These are phyloP conservation scores for Grammothele lineata DNA, from an alignment of 768 basidiomycete species.

Conservation along the genomic window DNA sequence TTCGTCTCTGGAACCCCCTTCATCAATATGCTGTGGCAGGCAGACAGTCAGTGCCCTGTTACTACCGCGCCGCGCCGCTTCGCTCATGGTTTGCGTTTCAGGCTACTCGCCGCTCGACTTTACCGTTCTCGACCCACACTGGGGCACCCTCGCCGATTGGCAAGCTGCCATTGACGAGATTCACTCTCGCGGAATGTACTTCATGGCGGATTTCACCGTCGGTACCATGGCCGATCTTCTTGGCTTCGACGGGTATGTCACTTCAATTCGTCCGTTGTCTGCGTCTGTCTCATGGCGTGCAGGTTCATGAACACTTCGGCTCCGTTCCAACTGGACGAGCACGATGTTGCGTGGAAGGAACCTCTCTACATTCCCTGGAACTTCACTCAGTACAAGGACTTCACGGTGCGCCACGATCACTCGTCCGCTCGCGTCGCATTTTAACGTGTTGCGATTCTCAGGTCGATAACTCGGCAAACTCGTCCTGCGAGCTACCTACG, in stretches of 20 bases:
- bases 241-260: conserved; percentile 75
- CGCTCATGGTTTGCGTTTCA: conserved; percentile 24
- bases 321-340: conserved; percentile 74
- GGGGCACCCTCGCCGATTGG: conserved; percentile 85
- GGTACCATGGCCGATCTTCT: conserved; percentile 89
- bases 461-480: conserved; percentile 68
- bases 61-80: background rate
- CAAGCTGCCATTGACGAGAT: conserved; percentile 65
- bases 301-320: conserved; percentile 78
- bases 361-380: conserved; percentile 83
- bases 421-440: no score
- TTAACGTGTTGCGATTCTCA: conserved; percentile 27
- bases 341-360: conserved; percentile 67
- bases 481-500: conserved; percentile 67
- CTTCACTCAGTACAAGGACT: conserved; percentile 81
- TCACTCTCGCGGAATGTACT: conserved; percentile 81
- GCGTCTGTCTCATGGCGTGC: conserved; percentile 13
- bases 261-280: conserved; percentile 1
- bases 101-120: conserved; percentile 95
- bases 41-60: conserved; percentile 68
- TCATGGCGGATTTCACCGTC: conserved; percentile 92
- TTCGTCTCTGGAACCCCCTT: conserved; percentile 94
- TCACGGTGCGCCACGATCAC: conserved; percentile 42
- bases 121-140: conserved; percentile 87
- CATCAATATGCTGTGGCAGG: conserved; percentile 96